phyloP scores from a whole-genome alignment of 2,329 filamentous ascomycete species.

The Cladophialophora immunda region DNA sequence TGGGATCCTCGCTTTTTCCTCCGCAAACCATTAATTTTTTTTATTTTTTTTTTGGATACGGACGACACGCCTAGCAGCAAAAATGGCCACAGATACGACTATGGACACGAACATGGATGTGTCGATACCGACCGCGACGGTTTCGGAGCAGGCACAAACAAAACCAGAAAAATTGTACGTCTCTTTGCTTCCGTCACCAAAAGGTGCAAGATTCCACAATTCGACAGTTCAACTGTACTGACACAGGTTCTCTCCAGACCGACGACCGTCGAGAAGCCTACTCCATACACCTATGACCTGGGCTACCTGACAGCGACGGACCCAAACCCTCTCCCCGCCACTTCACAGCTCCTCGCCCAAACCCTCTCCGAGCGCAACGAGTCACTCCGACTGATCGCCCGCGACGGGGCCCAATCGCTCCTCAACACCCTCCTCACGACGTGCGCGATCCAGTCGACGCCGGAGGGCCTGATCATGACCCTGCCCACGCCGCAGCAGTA shows the following conservation, averaged over 20 bases:
- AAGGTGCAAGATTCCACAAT: no score
- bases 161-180: conserved; percentile 54
- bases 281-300: conserved; percentile 91
- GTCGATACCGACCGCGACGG: neutral
- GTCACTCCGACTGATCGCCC: conserved; percentile 75
- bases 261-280: conserved; percentile 76
- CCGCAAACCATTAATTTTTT: neutral
- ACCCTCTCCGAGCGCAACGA: conserved; percentile 64
- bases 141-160: conserved; percentile 9
- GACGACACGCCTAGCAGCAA: neutral
- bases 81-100: neutral
- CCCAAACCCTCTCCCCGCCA: conserved; percentile 77
- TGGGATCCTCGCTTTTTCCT: no score
- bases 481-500: conserved; percentile 66
- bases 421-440: conserved; percentile 94
- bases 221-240: conserved; percentile 8
- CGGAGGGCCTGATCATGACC: conserved; percentile 76
- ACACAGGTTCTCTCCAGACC: conserved; percentile 17
- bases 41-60: neutral
- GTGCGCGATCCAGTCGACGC: conserved; percentile 76
- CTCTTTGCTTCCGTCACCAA: no score
- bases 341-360: conserved; percentile 49
- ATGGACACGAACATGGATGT: conserved; percentile 27
- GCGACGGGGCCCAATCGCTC: conserved; percentile 88
- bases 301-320: conserved; percentile 86